Evolutionary conservation across 1,284 basidiomycete species (phyloP), one percentile per base, ranked within the genome.

Genomic region (Heterobasidion annosum): DNA sequence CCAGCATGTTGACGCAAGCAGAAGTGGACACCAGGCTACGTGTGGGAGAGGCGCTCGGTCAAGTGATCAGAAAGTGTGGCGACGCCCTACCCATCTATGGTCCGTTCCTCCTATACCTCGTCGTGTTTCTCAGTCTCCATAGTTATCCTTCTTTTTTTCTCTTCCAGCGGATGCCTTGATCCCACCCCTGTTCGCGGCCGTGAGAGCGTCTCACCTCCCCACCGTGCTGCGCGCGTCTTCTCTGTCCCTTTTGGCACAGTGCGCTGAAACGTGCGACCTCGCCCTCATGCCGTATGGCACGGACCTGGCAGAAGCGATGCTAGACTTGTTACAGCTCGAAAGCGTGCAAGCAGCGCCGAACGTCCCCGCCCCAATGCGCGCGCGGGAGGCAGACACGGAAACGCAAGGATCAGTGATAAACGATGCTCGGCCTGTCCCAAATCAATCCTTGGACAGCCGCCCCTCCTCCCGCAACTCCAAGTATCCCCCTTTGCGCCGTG

Each of bases 31-130:
- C 78, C 56, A 74, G 85, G 16, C 74, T 92, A n/a, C 76, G 94
- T 10, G 73, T 98, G 2, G 96, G 93, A 4, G 96, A 98, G 68
- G 93, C 93, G 1, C 70, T 98, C 10, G 82, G 82, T 4, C 82
- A 88, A 58, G 85, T 95, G 1, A 83, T 98, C 32, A 77, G 83
- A 59, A 73, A 84, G 42, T 86, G 83, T 54, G 93, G 89, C 8
- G 79, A 82, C 40, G 77, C 87, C 0, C 71, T 97, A 33, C 75
- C 82, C 3, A 65, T 76, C 8, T 84, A 91, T 65, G 80, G 93
- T 92, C 61, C 59, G 83, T 73, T n/a, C 5, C 25, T 25, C 25
- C 25, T 25, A 25, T 3, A 16, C 15, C 10, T 15, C 15, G 32
- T 1, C 16, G 18, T 34, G 19, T 34, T 48, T 43, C 33, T 48